Base-by-base conservation (phyloP, 441 rosid species). In the Oxalis stricta region DNA sequence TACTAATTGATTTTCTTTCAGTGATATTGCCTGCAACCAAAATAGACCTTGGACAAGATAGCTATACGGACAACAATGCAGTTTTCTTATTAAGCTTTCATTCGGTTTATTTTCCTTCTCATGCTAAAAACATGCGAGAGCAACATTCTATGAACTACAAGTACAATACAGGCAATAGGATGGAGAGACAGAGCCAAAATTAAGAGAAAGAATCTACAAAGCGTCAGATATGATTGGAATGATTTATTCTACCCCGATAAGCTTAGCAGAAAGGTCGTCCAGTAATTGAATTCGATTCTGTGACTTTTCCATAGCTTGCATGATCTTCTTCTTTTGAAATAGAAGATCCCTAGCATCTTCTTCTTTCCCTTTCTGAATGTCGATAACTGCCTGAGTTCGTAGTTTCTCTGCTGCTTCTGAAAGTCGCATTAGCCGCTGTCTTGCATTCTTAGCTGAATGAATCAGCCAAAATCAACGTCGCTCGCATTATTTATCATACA, bases 321-420 rank as follows among this genome's bases (percentile, higher is more conserved):
- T 58, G 41, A 87, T 81, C 59, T 69, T 87, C 68, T 80, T 78
- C 78, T 83, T 80, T 70, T 87, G 94, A 55, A 68, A 55, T 48
- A 83, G 89, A 13, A 80, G 47, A 13, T 80, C 79, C 60, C 84
- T 74, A 2, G 94, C 94, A 38, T 83, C 92, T 59, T 72, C 60
- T 47, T 72, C 94, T 53, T 71, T 74, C 31, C 94, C 92, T 3
- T 59, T 69, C 44, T 61, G 70, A 57, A 87, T 59, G 54, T 59
- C 63, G 6, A 76, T 41, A 54, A 79, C 66, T 18, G 96, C 96
- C 70, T 74, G 84, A 10, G 63, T 70, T 35, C 66, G 72, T 41
- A 83, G 79, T 63, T 80, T 87, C 75, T 83, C 86, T 7, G 84
- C 92, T 3, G 84, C 87, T 64, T 83, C 82, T 0, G 88, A 76